Evolutionary conservation across 2,329 filamentous ascomycete genomes (phyloP).

Genomic region (Arthrobotrys sphaeroides): DNA sequence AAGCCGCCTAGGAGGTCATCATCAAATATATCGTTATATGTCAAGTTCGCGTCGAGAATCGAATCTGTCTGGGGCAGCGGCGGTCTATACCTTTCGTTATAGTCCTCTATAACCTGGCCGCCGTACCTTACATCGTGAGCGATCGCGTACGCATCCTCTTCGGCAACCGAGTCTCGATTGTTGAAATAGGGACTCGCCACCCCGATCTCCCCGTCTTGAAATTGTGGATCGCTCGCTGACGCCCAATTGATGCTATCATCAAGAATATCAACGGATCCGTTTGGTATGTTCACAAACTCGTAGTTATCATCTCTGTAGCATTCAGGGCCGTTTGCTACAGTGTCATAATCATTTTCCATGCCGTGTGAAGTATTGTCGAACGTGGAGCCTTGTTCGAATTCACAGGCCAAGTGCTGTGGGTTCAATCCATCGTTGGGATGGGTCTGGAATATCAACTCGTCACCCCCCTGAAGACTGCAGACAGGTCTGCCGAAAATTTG

Average conservation of each 20-base stretch:
- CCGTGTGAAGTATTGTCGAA: neutral
- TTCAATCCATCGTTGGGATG: neutral
- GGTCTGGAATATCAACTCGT: neutral
- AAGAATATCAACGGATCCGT: neutral
- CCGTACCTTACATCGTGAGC: too few species aligned
- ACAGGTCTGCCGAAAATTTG: neutral
- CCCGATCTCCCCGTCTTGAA: neutral
- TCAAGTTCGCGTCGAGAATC: neutral
- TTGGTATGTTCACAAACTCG: too few species aligned
- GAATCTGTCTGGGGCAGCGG: neutral
- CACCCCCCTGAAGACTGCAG: neutral
- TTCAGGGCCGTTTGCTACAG: neutral
- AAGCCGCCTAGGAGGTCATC: neutral
- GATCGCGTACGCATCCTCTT: neutral
- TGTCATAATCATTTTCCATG: neutral
- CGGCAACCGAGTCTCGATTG: neutral
- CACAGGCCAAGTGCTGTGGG: neutral
- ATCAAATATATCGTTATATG: neutral
- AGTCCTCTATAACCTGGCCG: neutral
- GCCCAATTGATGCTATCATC: neutral
- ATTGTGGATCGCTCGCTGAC: neutral
- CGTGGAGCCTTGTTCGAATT: neutral
- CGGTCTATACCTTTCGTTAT: neutral
- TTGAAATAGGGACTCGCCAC: constrained; percentile 11
- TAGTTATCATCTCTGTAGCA: neutral